Evolutionary conservation across 1,284 basidiomycete species (phyloP).

Genomic region (Rhodotorula mucilaginosa): DNA sequence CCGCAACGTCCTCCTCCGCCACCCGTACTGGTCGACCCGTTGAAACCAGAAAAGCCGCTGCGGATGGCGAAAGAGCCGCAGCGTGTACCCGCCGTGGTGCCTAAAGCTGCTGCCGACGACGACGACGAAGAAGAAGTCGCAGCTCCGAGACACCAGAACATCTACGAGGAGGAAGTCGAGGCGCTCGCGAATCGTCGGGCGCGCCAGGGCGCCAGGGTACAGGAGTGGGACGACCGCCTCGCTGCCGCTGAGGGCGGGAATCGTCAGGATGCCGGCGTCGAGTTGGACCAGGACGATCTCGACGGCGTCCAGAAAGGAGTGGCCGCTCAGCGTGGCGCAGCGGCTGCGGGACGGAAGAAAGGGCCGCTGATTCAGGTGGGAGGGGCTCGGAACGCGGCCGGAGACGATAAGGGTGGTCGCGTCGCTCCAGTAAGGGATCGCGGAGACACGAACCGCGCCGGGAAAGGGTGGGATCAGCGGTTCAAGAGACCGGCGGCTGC

Average conservation of each 20-base stretch:
- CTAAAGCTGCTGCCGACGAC: not conserved
- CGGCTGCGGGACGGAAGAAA: slow-evolving; percentile 14
- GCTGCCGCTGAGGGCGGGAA: not conserved
- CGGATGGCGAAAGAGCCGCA: too few relatives aligned
- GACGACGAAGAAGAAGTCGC: not conserved
- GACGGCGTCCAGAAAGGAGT: slow-evolving; percentile 16
- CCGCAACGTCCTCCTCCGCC: not conserved
- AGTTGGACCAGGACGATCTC: slow-evolving; percentile 20
- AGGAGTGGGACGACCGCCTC: slow-evolving; percentile 10
- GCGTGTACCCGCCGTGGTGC: too few relatives aligned
- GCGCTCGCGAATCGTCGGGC: slow-evolving; percentile 1
- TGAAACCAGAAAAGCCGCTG: not conserved
- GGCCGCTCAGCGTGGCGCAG: not conserved
- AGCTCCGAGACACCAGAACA: not conserved
- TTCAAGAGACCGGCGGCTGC: slow-evolving; percentile 19
- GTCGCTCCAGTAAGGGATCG: slow-evolving; percentile 15
- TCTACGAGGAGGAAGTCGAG: slow-evolving; percentile 18
- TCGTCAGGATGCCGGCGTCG: not conserved
- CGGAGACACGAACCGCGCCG: not conserved
- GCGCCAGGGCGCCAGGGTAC: slow-evolving; percentile 4
- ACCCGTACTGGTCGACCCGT: not conserved
- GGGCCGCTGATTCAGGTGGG: slow-evolving; percentile 26
- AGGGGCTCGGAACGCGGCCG: slow-evolving; percentile 5
- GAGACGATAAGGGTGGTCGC: not conserved
- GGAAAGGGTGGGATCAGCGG: slow-evolving; percentile 33